Conservation (phyloP, 1,284 basidiomycete species). For the Leccinum fallax region DNA sequence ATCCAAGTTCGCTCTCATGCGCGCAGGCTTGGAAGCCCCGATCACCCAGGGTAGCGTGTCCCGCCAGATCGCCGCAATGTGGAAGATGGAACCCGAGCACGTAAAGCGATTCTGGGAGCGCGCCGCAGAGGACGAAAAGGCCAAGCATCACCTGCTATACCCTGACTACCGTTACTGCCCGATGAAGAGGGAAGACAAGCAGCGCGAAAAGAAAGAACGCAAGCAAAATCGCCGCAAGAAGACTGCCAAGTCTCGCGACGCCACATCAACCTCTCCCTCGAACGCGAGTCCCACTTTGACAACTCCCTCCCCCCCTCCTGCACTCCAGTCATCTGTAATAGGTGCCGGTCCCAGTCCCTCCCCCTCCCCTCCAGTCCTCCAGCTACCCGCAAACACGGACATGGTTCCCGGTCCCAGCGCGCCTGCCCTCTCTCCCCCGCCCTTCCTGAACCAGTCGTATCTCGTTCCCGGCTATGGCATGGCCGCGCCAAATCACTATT, state of each 20-base stretch:
- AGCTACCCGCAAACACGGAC: neutral
- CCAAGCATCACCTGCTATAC: constrained; percentile 62
- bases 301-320: neutral
- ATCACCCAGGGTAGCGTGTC: constrained; percentile 76
- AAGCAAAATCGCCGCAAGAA: constrained; percentile 38
- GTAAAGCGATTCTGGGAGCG: constrained; percentile 67
- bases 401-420: neutral
- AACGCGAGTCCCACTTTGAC: neutral
- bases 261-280: neutral
- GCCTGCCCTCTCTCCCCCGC: neutral
- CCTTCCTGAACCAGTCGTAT: constrained; percentile 1
- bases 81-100: constrained; percentile 60
- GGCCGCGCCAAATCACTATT: constrained; percentile 19
- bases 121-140: constrained; percentile 68
- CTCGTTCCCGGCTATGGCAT: constrained; percentile 4
- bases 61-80: constrained; percentile 66
- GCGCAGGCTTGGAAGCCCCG: constrained; percentile 34
- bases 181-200: constrained; percentile 65
- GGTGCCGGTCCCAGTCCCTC: neutral
- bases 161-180: constrained; percentile 79
- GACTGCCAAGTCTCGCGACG: constrained; percentile 24
- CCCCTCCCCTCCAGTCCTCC: neutral
- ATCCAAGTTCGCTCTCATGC: constrained; percentile 53
- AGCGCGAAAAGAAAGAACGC: constrained; percentile 48
- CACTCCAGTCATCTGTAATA: neutral